Base-by-base conservation (phyloP, 2,329 filamentous ascomycete genomes). In the Hysterium pulicare region DNA sequence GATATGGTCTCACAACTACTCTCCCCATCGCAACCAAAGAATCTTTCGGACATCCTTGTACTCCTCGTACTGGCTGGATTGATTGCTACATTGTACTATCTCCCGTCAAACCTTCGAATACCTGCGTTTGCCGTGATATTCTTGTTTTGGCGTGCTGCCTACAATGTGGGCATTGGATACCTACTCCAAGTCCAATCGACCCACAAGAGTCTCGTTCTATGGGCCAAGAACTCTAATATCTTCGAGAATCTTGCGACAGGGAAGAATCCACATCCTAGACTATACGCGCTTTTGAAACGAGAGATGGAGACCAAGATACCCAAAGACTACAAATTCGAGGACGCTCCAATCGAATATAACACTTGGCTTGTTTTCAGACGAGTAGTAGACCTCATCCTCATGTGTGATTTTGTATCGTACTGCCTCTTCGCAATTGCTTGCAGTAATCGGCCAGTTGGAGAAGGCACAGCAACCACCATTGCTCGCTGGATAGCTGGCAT, bases 1-100 rank as follows among this genome's bases (percentile, higher is more conserved):
- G 93, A 98, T 71, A 97, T 98, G 93, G 91, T 98, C 56, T 95
- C 91, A 39, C 93, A 97, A 71, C 79, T 98, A 42, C 82, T 98
- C 56, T 93, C 94, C 58, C 93, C 93, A 39, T 87, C 86, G 53
- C 86, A 97, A 64, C 90, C 93, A 40, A 98, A 98, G 76, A 97
- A 97, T 65, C 66, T 94, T 30, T 93, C 90, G 47, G 93, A 98
- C 68, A 71, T 82, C 44, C 62, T 86, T 45, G 90, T 98, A 50
- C 76, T 98, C 44, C 76, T 77, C 35, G 85, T 96, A 46, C 77
- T 98, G 37, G 85, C 76, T 42, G 70, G 80, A 40, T 87, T 95
- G 61, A 84, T 95, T 53, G 66, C 86, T 39, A 73, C 83, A 15
- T 81, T 93, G 28, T 93, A 84, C 70, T 59, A 78, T 26, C 78